Base-by-base conservation (phyloP, 352 stramenopile species). In the Phytophthora citricola region DNA sequence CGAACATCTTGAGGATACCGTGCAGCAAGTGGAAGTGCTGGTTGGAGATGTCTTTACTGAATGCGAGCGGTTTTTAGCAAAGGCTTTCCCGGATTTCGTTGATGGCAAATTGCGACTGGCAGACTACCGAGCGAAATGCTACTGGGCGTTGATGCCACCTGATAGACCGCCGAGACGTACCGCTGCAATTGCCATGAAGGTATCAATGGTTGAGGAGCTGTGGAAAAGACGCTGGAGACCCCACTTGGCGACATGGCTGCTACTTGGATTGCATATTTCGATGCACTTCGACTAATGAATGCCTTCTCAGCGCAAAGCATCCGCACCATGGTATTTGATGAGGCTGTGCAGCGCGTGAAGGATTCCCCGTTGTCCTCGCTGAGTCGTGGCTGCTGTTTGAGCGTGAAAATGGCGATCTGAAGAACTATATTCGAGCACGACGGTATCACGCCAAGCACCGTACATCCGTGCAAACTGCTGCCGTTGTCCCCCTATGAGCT, bases 101-200 rank as follows among this genome's bases (percentile, higher is more conserved):
- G 60, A 73, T 2, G 72, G 74, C 0, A 41, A 55, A 6, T 57
- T 80, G 29, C 66, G 60, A 2, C 24, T 92, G 14, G 56, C 74
- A 22, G 73, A 83, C 56, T 87, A 90, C 32, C 66, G 86, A 32
- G 72, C 76, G 12, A 85, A 90, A 47, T 83, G 73, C 32, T 73
- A 70, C 20, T 80, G 61, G 47, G 20, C 58, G 27, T 17, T 85
- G 40, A 54, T 75, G 58, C 39, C 50, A 12, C 57, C 60, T 5
- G n/a, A 36, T 54, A 44, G 49, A 52, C 4, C 36, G 9, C 39
- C 57, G 5, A 52, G 44, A 15, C 31, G 29, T n/a, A 45, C 46
- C 6, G 31, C 36, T 34, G 32, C 47, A 26, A 50, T 14, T 32
- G 43, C 15, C 1, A 52, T 32, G 12, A 72, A 73, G 44, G 45